These are phyloP conservation scores for Jackrogersella multiformis DNA, from an alignment of 495 filamentous ascomycete genomes.

Conservation along the genomic window DNA sequence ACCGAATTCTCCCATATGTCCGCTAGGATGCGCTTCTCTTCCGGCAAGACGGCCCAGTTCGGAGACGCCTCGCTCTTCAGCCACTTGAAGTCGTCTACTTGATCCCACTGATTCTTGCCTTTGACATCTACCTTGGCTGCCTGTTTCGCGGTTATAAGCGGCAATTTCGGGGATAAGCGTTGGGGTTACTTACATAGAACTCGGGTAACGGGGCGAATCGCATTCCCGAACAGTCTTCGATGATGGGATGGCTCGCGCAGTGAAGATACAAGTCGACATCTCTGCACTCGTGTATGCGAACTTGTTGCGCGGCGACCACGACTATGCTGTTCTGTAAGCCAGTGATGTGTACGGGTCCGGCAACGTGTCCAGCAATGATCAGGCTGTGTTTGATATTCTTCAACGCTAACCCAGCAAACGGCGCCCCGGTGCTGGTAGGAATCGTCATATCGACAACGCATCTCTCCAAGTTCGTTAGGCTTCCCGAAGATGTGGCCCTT, in stretches of 20 bases:
- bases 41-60: slow-evolving; percentile 80
- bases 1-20: slow-evolving; percentile 77
- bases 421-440: slow-evolving; percentile 66
- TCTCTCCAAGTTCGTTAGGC: slow-evolving; percentile 72
- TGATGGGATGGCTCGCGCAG: slow-evolving; percentile 85
- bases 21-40: slow-evolving; percentile 66
- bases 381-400: slow-evolving; percentile 74
- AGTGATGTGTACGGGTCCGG: slow-evolving; percentile 85
- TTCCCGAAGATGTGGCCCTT: slow-evolving; percentile 72
- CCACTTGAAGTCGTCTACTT: slow-evolving; percentile 98
- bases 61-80: slow-evolving; percentile 85
- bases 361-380: slow-evolving; percentile 78
- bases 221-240: slow-evolving; percentile 84
- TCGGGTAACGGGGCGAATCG: slow-evolving; percentile 79
- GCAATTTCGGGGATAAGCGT: not conserved
- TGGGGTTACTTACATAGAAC: slow-evolving; percentile 65
- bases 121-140: slow-evolving; percentile 46
- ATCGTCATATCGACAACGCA: slow-evolving; percentile 84
- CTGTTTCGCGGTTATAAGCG: slow-evolving; percentile 27
- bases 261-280: slow-evolving; percentile 84
- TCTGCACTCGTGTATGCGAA: slow-evolving; percentile 87
- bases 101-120: slow-evolving; percentile 75
- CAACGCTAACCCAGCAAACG: slow-evolving; percentile 78
- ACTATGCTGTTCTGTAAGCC: slow-evolving; percentile 75
- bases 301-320: slow-evolving; percentile 79